Evolutionary conservation across 2,329 filamentous ascomycete species (phyloP), one percentile per base, ranked within the genome.

Genomic region (Epichloe sp.): DNA sequence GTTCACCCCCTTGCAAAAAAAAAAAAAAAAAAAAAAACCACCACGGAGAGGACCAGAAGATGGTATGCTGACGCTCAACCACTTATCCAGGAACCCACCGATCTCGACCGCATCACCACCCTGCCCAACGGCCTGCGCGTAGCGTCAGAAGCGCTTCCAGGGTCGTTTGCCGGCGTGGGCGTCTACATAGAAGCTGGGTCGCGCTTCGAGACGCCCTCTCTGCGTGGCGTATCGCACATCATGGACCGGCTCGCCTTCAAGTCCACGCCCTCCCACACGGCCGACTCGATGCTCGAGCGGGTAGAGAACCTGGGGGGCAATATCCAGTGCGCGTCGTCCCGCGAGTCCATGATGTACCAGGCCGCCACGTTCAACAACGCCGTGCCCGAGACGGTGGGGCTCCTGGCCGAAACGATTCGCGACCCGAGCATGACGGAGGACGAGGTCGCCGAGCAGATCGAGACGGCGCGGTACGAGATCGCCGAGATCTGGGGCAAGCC

Each of bases 261-360:
- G 65, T 85, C 82, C 5, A 97, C 93, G 0, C 77, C 77, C 36
- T 72, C 74, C 37, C 82, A 83, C 54, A 80, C 80, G 0, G 81
- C 83, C 51, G 90, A 96, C 68, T 76, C 89, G 59, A 93, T 97
- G 82, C 74, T 95, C 19, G 88, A 95, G 67, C 76, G 83, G 36
- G 78, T 96, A 36, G 93, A 97, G 69, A 84, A 83, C 0, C 74
- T 98, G 3, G 93, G 93, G 93, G 93, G 93, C 35, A 96, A 96
- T 66, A 91, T 98, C 53, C 90, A 97, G 70, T 98, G 93, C 70
- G 90, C 91, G 11, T 96, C 90, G 1, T 95, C 89, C 2, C 79
- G 93, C 57, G 93, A 98, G 70, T 88, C 88, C 52, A 80, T 98
- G 71, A 98, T 98, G 93, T 98, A 98, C 73, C 93, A 98, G 69